Evolutionary conservation across 805 yeast genomes (phyloP).

Genomic region (Candida taoyuanica): DNA sequence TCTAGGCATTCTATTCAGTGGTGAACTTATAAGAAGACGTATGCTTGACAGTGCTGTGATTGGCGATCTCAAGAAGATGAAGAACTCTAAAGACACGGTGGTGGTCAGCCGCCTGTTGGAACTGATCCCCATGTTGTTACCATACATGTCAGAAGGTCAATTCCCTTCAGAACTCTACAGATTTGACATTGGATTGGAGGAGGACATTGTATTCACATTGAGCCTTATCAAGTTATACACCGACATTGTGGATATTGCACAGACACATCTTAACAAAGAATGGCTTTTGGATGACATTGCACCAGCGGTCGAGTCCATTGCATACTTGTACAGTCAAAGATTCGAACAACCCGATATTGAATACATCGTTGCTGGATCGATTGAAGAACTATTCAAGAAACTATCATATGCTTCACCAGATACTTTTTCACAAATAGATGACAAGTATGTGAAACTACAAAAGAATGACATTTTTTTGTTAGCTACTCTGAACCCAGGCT

Average conservation of each 20-base stretch:
- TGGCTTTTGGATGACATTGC: constrained; percentile 18
- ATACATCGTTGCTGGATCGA: constrained; percentile 15
- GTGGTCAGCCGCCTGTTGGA: constrained; percentile 14
- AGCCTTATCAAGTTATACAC: constrained; percentile 18
- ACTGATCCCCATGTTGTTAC: constrained; percentile 14
- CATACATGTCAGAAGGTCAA: constrained; percentile 14
- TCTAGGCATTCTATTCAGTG: constrained; percentile 11
- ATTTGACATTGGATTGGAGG: constrained; percentile 7
- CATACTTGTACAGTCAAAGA: constrained; percentile 12
- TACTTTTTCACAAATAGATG: constrained; percentile 8
- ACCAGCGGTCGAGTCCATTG: constrained; percentile 12
- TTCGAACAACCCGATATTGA: constrained; percentile 13
- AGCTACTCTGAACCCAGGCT: constrained; percentile 17
- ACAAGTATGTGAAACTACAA: constrained; percentile 7
- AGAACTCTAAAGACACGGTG: constrained; percentile 1
- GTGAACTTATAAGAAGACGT: constrained; percentile 20
- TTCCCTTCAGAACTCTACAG: constrained; percentile 12
- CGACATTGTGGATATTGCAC: constrained; percentile 15
- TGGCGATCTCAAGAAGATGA: constrained; percentile 9
- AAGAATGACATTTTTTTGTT: constrained; percentile 11
- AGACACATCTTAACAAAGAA: constrained; percentile 8
- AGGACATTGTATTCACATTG: constrained; percentile 17
- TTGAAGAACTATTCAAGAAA: constrained; percentile 14
- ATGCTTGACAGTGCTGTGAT: constrained; percentile 14
- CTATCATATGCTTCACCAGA: constrained; percentile 16